These are phyloP conservation scores for Aureobasidium leucospermi DNA, from an alignment of 2,329 filamentous ascomycete species.

Conservation along the genomic window DNA sequence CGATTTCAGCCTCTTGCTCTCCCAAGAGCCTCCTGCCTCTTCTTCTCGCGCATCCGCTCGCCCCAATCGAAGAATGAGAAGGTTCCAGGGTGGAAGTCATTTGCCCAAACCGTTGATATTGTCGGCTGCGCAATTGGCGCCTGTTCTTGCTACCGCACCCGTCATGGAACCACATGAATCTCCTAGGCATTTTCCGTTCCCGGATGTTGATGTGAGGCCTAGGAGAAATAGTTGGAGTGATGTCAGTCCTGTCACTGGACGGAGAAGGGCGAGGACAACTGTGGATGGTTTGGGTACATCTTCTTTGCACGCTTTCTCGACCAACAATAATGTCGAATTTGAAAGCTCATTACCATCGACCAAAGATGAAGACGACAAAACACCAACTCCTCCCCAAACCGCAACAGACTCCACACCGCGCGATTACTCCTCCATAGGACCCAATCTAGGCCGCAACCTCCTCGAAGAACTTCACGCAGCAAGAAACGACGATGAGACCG, in stretches of 20 bases:
- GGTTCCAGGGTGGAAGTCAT: slow-evolving; percentile 28
- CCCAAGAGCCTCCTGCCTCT: background rate
- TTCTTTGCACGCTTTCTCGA: background rate
- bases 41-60: background rate
- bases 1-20: background rate
- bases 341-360: background rate
- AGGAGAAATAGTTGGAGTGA: slow-evolving; percentile 8
- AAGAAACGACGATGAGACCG: slow-evolving; percentile 10
- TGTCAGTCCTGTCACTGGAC: slow-evolving; percentile 6
- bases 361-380: background rate
- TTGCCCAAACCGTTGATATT: slow-evolving; percentile 29
- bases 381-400: background rate
- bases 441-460: slow-evolving; percentile 24
- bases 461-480: slow-evolving; percentile 28
- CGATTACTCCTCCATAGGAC: slow-evolving; percentile 22
- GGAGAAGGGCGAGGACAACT: slow-evolving; percentile 19
- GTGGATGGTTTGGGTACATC: slow-evolving; percentile 3
- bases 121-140: slow-evolving; percentile 24
- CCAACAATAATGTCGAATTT: background rate
- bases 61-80: slow-evolving; percentile 25
- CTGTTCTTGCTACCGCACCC: slow-evolving; percentile 23
- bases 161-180: slow-evolving; percentile 20
- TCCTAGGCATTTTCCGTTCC: slow-evolving; percentile 17
- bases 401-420: slow-evolving; percentile 9
- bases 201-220: slow-evolving; percentile 1